Conservation (phyloP, 2,329 filamentous ascomycete species). For the Thermothelomyces thermophilus region DNA sequence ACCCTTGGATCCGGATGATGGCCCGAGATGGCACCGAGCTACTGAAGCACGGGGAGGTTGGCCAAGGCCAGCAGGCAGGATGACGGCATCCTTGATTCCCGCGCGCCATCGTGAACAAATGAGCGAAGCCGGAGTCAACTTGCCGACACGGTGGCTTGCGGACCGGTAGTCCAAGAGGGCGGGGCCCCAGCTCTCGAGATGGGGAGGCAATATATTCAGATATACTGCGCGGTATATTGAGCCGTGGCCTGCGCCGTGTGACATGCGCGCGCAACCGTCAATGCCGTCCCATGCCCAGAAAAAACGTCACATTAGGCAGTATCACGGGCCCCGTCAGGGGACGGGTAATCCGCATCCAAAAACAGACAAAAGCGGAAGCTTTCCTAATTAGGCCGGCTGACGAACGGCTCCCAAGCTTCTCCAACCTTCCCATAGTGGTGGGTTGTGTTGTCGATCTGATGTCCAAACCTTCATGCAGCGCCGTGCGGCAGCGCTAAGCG, state of each 20-base stretch:
- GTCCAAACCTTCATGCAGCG: slow-evolving; percentile 10
- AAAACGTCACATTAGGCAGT: slow-evolving; percentile 24
- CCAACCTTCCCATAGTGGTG: slow-evolving; percentile 2
- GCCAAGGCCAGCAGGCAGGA: slow-evolving; percentile 20
- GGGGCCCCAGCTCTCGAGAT: slow-evolving; percentile 25
- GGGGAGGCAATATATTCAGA: slow-evolving; percentile 26
- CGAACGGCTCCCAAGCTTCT: slow-evolving; percentile 10
- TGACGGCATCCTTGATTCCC: slow-evolving; percentile 21
- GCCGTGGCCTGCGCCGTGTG: slow-evolving; percentile 8
- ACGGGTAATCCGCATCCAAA: slow-evolving; percentile 8
- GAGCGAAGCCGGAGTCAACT: slow-evolving; percentile 7
- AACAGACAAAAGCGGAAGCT: slow-evolving; percentile 17
- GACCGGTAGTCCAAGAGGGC: slow-evolving; percentile 23
- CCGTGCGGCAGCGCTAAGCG: not conserved
- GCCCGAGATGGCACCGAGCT: slow-evolving; percentile 23
- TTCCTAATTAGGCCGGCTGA: slow-evolving; percentile 22
- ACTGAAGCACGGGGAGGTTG: slow-evolving; percentile 18
- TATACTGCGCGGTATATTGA: slow-evolving; percentile 26
- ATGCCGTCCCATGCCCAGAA: slow-evolving; percentile 19
- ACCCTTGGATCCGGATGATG: slow-evolving; percentile 12
- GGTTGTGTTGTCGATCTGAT: slow-evolving; percentile 15
- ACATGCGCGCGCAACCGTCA: slow-evolving; percentile 14
- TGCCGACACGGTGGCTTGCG: slow-evolving; percentile 20
- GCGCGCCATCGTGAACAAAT: slow-evolving; percentile 14
- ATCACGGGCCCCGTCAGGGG: slow-evolving; percentile 6